phyloP scores from a whole-genome alignment of 768 basidiomycete species.

The Naematelia aurantialba region DNA sequence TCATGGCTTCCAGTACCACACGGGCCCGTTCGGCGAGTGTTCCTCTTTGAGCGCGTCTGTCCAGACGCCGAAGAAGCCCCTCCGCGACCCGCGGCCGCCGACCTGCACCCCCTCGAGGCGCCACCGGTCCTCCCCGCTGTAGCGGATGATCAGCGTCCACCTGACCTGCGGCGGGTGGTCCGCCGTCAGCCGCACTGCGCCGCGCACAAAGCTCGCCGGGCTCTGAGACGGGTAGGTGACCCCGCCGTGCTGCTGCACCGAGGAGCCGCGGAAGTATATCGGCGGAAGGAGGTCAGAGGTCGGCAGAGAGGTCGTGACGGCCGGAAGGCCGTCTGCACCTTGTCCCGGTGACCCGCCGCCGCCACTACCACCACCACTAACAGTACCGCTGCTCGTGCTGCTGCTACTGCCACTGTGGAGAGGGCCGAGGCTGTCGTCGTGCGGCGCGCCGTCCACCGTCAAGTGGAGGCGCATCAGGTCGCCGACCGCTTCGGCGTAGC shows the following conservation, averaged over 20 bases:
- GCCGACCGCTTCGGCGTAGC: conserved; percentile 40
- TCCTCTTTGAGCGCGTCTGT: conserved; percentile 34
- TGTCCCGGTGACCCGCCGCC: not conserved
- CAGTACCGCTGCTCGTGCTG: too few species aligned
- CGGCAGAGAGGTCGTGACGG: conserved; percentile 23
- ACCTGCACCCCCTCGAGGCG: conserved; percentile 44
- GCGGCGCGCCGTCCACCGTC: conserved; percentile 15
- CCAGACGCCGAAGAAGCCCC: conserved; percentile 46
- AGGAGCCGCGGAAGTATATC: conserved; percentile 37
- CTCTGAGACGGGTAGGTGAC: conserved; percentile 13
- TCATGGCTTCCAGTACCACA: conserved; percentile 38
- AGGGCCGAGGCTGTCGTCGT: not conserved
- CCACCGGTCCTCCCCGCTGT: conserved; percentile 48
- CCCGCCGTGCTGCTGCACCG: conserved; percentile 13
- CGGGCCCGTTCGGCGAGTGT: conserved; percentile 43
- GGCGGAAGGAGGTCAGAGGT: conserved; percentile 33
- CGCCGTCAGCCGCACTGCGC: conserved; percentile 38
- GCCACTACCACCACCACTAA: too few species aligned
- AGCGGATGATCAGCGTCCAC: conserved; percentile 46
- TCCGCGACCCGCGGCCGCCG: conserved; percentile 40
- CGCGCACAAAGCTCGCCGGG: conserved; percentile 29
- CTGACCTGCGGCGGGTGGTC: conserved; percentile 46
- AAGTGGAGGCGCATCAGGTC: conserved; percentile 39
- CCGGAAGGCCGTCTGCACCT: conserved; percentile 10
- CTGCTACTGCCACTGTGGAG: too few species aligned